Evolutionary conservation across 2,329 filamentous ascomycete genomes (phyloP).

Genomic region (Purpureocillium takamizusanense): DNA sequence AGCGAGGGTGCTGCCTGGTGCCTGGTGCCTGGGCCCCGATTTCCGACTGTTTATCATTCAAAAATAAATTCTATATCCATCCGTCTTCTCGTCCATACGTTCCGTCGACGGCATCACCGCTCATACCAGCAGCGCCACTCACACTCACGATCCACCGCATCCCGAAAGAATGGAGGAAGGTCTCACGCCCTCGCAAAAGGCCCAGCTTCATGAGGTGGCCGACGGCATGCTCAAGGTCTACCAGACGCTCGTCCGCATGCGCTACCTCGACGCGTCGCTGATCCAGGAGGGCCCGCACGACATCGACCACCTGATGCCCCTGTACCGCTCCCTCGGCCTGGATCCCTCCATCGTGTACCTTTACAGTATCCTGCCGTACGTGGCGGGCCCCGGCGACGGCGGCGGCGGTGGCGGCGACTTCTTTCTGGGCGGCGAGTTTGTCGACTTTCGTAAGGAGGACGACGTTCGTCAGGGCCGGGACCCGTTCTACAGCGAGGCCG

Average conservation of each 20-base stretch:
- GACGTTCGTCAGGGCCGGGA: conserved; percentile 7
- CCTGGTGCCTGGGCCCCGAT: no score
- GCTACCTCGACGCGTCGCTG: conserved; percentile 34
- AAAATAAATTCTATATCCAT: no score
- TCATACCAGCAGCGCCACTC: no score
- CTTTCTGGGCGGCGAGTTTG: conserved; percentile 10
- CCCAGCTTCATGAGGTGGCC: conserved; percentile 1
- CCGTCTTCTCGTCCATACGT: no score
- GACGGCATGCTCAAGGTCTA: not conserved
- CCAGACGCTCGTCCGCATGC: not conserved
- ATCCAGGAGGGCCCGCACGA: conserved; percentile 31
- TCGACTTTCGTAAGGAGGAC: conserved; percentile 9
- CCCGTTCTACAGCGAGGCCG: conserved; percentile 5
- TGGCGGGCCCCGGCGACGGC: conserved; percentile 4
- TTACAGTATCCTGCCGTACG: conserved; percentile 16
- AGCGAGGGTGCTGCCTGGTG: conserved; percentile 1
- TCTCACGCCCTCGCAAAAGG: conserved; percentile 7
- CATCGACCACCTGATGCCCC: conserved; percentile 18
- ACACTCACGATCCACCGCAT: no score
- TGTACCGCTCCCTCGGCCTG: conserved; percentile 3
- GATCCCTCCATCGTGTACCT: conserved; percentile 14
- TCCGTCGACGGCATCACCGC: no score
- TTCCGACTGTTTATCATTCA: no score
- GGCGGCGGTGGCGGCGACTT: conserved; percentile 6
- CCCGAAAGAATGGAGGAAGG: no score